phyloP scores from a whole-genome alignment of 257 asterid species.

The Cruciata laevipes region DNA sequence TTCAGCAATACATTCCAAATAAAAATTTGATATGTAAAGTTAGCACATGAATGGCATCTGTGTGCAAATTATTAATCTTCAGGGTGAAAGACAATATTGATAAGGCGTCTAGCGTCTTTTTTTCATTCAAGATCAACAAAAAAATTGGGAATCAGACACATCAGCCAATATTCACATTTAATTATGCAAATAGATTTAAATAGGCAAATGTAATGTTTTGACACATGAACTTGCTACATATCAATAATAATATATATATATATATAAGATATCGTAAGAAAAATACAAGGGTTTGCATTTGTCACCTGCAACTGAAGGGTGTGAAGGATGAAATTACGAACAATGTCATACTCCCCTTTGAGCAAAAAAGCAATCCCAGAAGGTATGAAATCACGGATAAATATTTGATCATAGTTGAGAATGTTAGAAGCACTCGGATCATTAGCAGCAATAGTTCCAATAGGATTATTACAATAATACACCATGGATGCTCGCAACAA shows the following conservation, averaged over 20 bases:
- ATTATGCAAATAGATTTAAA: background rate
- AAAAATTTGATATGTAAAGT: background rate
- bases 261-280: background rate
- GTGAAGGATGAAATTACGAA: slow-evolving; percentile 71
- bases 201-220: background rate
- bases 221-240: background rate
- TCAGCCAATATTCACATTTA: background rate
- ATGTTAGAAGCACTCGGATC: slow-evolving; percentile 63
- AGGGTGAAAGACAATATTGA: background rate
- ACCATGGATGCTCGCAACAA: slow-evolving; percentile 69
- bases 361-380: slow-evolving; percentile 82
- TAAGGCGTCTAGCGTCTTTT: background rate
- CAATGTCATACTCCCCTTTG: slow-evolving; percentile 83
- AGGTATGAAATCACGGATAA: slow-evolving; percentile 83
- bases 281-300: background rate
- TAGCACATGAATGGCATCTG: background rate
- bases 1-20: background rate
- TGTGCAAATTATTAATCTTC: background rate
- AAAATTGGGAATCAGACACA: slow-evolving; percentile 4
- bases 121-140: background rate
- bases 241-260: too few species aligned
- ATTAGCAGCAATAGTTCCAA: slow-evolving; percentile 93
- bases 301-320: slow-evolving; percentile 93
- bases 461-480: slow-evolving; percentile 61
- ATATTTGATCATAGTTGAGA: slow-evolving; percentile 87